Base-by-base conservation (phyloP, 164 flowering plant genomes). In the Nymphaea thermarum region DNA sequence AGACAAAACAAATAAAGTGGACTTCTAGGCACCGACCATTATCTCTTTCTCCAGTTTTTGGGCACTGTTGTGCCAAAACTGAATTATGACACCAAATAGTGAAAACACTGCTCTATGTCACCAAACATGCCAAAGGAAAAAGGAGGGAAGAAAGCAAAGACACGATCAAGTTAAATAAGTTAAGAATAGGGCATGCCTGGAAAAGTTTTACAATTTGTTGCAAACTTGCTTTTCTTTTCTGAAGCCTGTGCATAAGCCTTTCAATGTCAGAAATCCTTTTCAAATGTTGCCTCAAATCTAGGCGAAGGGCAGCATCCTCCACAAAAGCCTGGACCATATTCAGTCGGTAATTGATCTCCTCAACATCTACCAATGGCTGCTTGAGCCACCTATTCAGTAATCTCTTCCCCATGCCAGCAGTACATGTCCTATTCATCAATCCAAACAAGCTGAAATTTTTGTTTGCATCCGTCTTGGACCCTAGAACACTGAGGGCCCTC, bases 351-450 rank as follows among this genome's bases (percentile, higher is more conserved):
- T 87, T 91, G 70, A 94, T 94, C 73, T 86, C 96, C 72, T 76
- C 67, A 42, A 85, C 87, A 83, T 91, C 95, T 64, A 88, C 68
- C 66, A 94, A 80, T 51, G 98, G 99, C 76, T 94, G 99, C 70
- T 94, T 94, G 66, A 94, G 78, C 99, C 99, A 91, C 93, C 84
- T 90, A 73, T 91, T 88, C 71, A 91, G 80, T 71, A 94, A 75
- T 36, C 96, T 73, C 66, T 90, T 89, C 62, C 99, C 99, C 99
- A 94, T 94, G 71, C 99, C 97, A 75, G 93, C 93, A 69, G 99
- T 91, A 77, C 99, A 91, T 41, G 99, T 91, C 78, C 98, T 87
- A 78, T 94, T 94, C 96, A 94, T 81, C 57, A 91, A 86, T 75
- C 99, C 98, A 76, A 86, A 88, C 78, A 95, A 80, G 76, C 99